Evolutionary conservation across 2,329 filamentous ascomycete species (phyloP).

Genomic region (Penicillium sp.): DNA sequence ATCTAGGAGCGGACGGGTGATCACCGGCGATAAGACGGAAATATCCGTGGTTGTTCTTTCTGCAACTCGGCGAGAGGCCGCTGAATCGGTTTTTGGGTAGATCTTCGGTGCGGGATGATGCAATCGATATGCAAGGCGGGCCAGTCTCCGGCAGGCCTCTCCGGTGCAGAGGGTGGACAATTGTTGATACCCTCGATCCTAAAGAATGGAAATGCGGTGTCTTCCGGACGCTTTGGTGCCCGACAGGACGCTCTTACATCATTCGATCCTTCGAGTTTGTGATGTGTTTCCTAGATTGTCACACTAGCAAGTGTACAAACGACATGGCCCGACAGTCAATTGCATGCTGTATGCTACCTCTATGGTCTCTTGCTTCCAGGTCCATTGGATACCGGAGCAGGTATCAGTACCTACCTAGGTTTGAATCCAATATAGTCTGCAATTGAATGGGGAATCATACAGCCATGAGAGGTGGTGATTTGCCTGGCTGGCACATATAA

Average conservation of each 20-base stretch:
- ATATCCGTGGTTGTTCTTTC: not conserved
- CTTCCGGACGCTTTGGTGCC: conserved; percentile 6
- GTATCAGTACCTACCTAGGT: not conserved
- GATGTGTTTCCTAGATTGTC: not conserved
- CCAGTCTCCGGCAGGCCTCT: conserved; percentile 19
- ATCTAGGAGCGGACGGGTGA: conserved; percentile 7
- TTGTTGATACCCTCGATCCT: conserved; percentile 4
- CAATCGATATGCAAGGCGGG: conserved; percentile 20
- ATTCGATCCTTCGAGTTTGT: not conserved
- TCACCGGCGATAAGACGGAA: not conserved
- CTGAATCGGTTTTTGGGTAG: not conserved
- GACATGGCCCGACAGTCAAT: not conserved
- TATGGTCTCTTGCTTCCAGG: not conserved
- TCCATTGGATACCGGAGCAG: not conserved
- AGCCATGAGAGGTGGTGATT: not conserved
- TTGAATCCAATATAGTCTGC: too few relatives aligned
- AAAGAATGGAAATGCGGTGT: conserved; percentile 1
- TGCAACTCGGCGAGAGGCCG: not conserved
- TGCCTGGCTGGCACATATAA: not conserved
- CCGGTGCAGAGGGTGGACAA: conserved; percentile 7
- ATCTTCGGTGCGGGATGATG: conserved; percentile 17
- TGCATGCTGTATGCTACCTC: not conserved
- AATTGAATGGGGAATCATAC: too few relatives aligned
- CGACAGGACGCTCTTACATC: conserved; percentile 3
- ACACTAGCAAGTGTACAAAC: not conserved